Evolutionary conservation across 345 rosid genomes (phyloP).

Genomic region (Salix brachista): DNA sequence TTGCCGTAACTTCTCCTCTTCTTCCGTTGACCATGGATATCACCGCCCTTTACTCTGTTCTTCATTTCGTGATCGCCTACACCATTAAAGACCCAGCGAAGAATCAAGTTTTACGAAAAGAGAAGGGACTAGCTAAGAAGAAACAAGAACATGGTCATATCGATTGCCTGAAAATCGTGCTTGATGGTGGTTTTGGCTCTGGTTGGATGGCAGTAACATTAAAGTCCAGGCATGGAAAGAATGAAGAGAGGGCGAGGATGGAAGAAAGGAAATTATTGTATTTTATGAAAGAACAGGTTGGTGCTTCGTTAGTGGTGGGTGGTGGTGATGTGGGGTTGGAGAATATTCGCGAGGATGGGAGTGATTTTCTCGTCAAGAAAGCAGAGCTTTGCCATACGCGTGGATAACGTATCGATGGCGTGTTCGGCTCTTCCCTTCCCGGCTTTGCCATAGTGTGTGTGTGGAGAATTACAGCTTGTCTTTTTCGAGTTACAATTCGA

Average conservation of each 20-base stretch:
- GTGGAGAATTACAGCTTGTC: too few species aligned
- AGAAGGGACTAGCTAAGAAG: too few species aligned
- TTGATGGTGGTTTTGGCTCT: too few species aligned
- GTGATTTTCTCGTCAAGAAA: not conserved
- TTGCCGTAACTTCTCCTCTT: not conserved
- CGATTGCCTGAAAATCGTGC: too few species aligned
- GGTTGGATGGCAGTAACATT: not conserved
- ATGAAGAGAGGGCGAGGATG: too few species aligned
- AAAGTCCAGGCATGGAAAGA: not conserved
- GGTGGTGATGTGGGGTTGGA: not conserved
- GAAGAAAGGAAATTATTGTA: not conserved
- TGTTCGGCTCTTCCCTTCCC: not conserved
- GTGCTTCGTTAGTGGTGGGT: not conserved
- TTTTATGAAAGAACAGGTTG: not conserved
- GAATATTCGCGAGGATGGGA: not conserved
- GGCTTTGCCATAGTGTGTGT: too few species aligned
- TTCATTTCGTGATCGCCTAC: not conserved
- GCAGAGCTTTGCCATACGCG: not conserved
- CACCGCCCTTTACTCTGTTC: not conserved
- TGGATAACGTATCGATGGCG: not conserved
- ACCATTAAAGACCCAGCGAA: not conserved
- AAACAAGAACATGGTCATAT: too few species aligned
- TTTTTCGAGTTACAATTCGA: too few species aligned
- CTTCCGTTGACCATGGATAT: not conserved
- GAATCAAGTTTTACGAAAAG: too few species aligned